Base-by-base conservation (phyloP, 495 filamentous ascomycete genomes). In the Daldinia loculata region DNA sequence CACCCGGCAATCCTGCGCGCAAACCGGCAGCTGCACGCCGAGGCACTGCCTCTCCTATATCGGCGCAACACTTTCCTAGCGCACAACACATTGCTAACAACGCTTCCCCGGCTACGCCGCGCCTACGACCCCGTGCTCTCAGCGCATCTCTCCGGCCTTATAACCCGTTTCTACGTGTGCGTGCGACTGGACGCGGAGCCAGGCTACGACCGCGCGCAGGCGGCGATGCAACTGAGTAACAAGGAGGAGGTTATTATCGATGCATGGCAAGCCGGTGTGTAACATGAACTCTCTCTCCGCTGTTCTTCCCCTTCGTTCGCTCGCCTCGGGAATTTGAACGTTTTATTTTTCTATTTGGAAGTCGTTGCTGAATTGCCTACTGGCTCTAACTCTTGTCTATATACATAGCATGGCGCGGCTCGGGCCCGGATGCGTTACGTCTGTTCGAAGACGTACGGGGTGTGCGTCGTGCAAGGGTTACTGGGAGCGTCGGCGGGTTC, bases 371-470 rank as follows among this genome's bases (percentile, higher is more conserved):
- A 17, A 36, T 36, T 14, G 14, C 34, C 29, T 30, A 30, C 8
- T 36, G 34, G 34, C 12, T 30, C 50, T 53, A 9, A 48, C 43
- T 14, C 43, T 24, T 48, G 4, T 17, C 8, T 30, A 29, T 15
- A 29, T 30, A 29, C 6, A 29, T 29, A 53, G 50, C 30, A 69
- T 86, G 82, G 69, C 78, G 78, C 32, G 79, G 79, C 30, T 71
- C 69, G 32, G 80, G 80, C 30, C 78, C 77, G 52, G 76, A 70
- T 15, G 78, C 75, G 15, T 75, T 88, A 63, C 74, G 72, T 36
- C 70, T 80, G 59, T 87, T 88, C 67, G 83, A 84, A 70, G 82
- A 77, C 7, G 82, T 89, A 1, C 72, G 86, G 30, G 86, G 84
- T 0, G 84, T 88, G 9, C 61, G 81, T 45, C 72, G 61, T 30